These are phyloP conservation scores for Eucalyptus rudis DNA, from an alignment of 345 rosid species.

Conservation along the genomic window DNA sequence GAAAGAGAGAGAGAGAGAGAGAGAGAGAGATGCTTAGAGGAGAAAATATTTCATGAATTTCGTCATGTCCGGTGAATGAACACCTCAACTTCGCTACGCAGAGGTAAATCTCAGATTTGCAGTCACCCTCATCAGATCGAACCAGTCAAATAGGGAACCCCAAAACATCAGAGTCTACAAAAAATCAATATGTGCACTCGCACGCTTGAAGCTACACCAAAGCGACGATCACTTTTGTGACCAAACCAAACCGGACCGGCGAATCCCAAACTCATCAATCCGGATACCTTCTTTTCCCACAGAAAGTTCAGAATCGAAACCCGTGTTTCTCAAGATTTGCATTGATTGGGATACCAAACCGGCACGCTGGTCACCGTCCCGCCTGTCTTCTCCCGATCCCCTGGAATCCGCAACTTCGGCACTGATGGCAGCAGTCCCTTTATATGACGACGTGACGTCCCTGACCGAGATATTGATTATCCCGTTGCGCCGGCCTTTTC, in stretches of 20 bases:
- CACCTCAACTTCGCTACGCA: not conserved
- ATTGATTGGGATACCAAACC: not conserved
- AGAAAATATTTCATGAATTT: too few relatives aligned
- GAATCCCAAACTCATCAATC: not conserved
- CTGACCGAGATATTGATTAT: not conserved
- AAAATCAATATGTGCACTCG: not conserved
- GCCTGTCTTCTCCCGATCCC: not conserved
- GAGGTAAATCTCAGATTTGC: too few relatives aligned
- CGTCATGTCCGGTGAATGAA: not conserved
- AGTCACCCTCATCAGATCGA: not conserved
- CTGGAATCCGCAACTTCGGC: not conserved
- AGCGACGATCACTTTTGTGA: not conserved
- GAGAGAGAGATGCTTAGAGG: too few relatives aligned
- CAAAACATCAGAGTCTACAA: too few relatives aligned
- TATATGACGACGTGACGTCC: not conserved
- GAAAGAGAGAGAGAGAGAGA: too few relatives aligned
- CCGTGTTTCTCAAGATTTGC: not conserved
- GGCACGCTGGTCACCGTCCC: not conserved
- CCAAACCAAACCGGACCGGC: not conserved
- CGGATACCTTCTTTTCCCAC: not conserved
- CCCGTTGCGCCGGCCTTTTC: not conserved
- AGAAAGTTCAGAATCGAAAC: not conserved
- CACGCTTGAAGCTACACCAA: not conserved
- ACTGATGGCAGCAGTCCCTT: not conserved
- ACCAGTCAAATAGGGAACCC: too few relatives aligned